Evolutionary conservation across 495 filamentous ascomycete species (phyloP), one percentile per base, ranked within the genome.

Genomic region (Daldinia loculata): DNA sequence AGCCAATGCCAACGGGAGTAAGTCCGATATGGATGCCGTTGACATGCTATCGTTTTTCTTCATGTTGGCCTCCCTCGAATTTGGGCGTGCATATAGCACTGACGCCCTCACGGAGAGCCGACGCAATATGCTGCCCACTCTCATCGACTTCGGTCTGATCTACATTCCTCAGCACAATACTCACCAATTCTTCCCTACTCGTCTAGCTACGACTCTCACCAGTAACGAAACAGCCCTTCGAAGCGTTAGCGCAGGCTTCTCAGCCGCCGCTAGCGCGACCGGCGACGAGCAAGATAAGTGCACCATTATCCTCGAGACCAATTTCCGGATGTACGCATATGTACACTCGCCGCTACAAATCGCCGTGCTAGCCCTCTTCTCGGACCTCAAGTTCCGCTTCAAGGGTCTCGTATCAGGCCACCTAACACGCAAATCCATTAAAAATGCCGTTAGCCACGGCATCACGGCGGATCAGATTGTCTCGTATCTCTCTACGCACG

Each of bases 301-400:
- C 38, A 95, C 94, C 83, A 93, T 99, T 75, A 92, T 99, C 71
- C 86, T 98, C 71, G 95, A 99, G 84, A 99, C 95, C n/a, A 99
- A 99, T 82, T 98, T 98, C 82, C 92, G 95, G 29, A 80, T 99
- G 70, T 99, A 99, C 81, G 95, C 95, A 32, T 99, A 98, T 82
- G 98, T 96, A 6, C 89, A 89, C 26, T 97, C 93, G 0, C 92
- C 93, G 0, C 86, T 99, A 0, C 94, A 97, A 78, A 98, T 98
- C 70, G 92, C 93, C 59, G 91, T 99, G 55, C 89, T 99, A n/a
- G 88, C 89, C 34, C 90, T 99, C 66, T 99, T 99, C 81, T 86
- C 89, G 30, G 89, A 89, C 17, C 89, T 99, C 52, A 89, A 88
- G 63, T 91, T 91, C 77, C 93, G 95, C 65, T 97, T 95, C 79